These are phyloP conservation scores for Cryptosporidium parvum DNA, from an alignment of 169 alveolate genomes.

Conservation along the genomic window DNA sequence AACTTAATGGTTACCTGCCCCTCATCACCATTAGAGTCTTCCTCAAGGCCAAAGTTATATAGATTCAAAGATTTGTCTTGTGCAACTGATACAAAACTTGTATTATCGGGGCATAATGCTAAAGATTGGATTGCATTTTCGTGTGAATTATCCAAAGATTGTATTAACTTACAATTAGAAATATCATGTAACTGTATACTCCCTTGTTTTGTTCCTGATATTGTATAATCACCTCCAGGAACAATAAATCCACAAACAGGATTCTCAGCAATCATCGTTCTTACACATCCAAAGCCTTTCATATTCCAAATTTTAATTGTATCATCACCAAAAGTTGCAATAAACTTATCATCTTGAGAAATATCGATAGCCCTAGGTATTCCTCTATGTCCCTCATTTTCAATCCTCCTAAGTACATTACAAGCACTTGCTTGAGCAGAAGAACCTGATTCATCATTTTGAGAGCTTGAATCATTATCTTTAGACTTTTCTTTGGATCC, in stretches of 20 bases:
- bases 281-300: constrained; percentile 77
- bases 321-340: constrained; percentile 82
- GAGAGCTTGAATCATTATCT: constrained; percentile 20
- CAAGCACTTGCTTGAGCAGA: constrained; percentile 76
- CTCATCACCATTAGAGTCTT: background rate
- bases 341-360: constrained; percentile 79
- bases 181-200: constrained; percentile 78
- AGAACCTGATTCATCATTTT: constrained; percentile 45
- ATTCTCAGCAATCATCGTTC: constrained; percentile 78
- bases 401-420: constrained; percentile 78
- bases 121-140: constrained; percentile 77
- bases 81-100: constrained; percentile 82
- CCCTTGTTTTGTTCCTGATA: constrained; percentile 79
- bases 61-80: constrained; percentile 81
- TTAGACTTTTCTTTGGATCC: constrained; percentile 1
- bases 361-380: constrained; percentile 78
- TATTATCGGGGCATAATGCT: constrained; percentile 56
- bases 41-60: constrained; percentile 71
- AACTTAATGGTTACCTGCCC: background rate
- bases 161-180: constrained; percentile 76
- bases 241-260: constrained; percentile 79
- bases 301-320: constrained; percentile 82
- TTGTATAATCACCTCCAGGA: constrained; percentile 77
- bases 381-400: constrained; percentile 80
- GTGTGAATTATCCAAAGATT: constrained; percentile 78